Evolutionary conservation across 768 basidiomycete genomes (phyloP).

Genomic region (Lactifluus pinguis): DNA sequence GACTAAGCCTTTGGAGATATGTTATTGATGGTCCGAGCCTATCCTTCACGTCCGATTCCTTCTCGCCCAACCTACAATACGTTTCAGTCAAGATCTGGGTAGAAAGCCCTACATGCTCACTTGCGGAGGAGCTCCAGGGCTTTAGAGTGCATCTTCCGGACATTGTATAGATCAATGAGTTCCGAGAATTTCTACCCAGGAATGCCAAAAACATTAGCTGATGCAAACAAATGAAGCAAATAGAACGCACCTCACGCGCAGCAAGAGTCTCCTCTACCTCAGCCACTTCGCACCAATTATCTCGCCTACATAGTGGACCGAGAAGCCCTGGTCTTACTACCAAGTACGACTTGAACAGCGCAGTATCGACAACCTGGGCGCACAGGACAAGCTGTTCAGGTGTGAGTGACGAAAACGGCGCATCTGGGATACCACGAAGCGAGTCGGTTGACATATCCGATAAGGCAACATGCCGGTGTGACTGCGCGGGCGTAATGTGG

Average conservation of each 20-base stretch:
- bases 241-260: conserved; percentile 56
- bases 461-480: conserved; percentile 58
- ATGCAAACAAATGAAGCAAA: neutral
- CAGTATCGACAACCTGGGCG: conserved; percentile 93
- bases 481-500: conserved; percentile 57
- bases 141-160: conserved; percentile 91
- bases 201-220: neutral
- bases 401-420: conserved; percentile 58
- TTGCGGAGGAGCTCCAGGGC: conserved; percentile 77
- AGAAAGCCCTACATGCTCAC: conserved; percentile 39
- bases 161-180: conserved; percentile 83
- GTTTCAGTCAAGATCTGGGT: neutral
- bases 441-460: conserved; percentile 67
- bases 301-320: conserved; percentile 78
- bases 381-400: conserved; percentile 81
- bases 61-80: conserved; percentile 57
- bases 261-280: conserved; percentile 86
- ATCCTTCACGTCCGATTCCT: conserved; percentile 68
- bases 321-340: conserved; percentile 72
- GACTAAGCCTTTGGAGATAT: conserved; percentile 87
- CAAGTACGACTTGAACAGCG: conserved; percentile 87
- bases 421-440: conserved; percentile 69
- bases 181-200: conserved; percentile 75
- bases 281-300: conserved; percentile 96
- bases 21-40: conserved; percentile 76